These are phyloP conservation scores for Musa acuminata DNA, from an alignment of 176 grass and related monocot genomes.

Conservation along the genomic window DNA sequence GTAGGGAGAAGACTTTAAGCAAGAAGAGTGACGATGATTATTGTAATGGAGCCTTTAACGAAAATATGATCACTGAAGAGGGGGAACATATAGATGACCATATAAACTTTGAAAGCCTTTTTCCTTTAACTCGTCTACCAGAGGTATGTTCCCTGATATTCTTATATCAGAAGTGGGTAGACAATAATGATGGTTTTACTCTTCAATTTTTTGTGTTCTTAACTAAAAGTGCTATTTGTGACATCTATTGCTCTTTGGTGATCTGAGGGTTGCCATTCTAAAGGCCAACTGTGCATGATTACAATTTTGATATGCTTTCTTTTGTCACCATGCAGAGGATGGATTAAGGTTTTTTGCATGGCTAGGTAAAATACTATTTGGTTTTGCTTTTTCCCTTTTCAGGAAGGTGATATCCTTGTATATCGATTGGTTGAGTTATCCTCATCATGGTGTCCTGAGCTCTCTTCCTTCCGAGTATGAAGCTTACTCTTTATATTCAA, in stretches of 20 bases:
- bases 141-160: conserved; percentile 33
- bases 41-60: conserved; percentile 16
- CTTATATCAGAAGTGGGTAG: not conserved
- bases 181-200: not conserved
- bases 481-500: not conserved
- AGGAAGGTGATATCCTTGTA: conserved; percentile 79
- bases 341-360: not conserved
- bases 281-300: not conserved
- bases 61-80: conserved; percentile 35
- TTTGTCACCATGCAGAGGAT: not conserved
- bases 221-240: not conserved
- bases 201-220: not conserved
- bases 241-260: not conserved
- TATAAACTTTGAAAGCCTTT: conserved; percentile 58
- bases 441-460: conserved; percentile 73
- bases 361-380: not conserved
- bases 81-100: conserved; percentile 28
- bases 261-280: not conserved
- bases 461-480: conserved; percentile 72
- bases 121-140: conserved; percentile 60
- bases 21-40: conserved; percentile 21
- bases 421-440: conserved; percentile 86
- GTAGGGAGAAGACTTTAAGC: conserved; percentile 26
- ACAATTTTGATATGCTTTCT: not conserved
- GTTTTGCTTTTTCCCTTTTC: conserved; percentile 13